These are phyloP conservation scores for Iberis pinnata DNA, from an alignment of 345 rosid genomes.

Conservation along the genomic window DNA sequence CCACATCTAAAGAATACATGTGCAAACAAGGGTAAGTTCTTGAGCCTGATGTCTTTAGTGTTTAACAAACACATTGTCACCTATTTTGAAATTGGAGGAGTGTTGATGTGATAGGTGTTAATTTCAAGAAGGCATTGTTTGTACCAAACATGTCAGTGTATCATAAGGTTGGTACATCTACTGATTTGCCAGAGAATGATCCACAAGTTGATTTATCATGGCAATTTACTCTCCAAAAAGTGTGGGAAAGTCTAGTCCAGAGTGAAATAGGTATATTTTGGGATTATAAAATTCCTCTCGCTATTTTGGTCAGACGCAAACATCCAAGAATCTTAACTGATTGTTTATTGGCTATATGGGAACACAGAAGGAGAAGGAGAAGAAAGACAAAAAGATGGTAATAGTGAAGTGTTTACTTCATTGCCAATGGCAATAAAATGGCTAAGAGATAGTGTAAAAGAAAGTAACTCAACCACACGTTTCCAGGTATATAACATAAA, in stretches of 20 bases:
- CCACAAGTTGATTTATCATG: slow-evolving; percentile 79
- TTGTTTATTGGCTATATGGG: slow-evolving; percentile 26
- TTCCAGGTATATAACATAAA: slow-evolving; percentile 49
- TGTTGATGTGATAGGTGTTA: slow-evolving; percentile 49
- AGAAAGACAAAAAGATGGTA: slow-evolving; percentile 36
- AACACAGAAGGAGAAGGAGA: slow-evolving; percentile 48
- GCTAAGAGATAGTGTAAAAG: slow-evolving; percentile 66
- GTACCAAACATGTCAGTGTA: slow-evolving; percentile 85
- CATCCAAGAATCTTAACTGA: too few species aligned
- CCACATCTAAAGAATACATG: slow-evolving; percentile 50
- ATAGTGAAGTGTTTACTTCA: slow-evolving; percentile 78
- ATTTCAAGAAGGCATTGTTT: slow-evolving; percentile 86
- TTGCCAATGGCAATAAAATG: slow-evolving; percentile 83
- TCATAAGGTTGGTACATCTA: slow-evolving; percentile 66
- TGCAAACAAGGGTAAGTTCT: slow-evolving; percentile 45
- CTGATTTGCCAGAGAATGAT: slow-evolving; percentile 43
- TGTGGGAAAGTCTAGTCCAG: slow-evolving; percentile 71
- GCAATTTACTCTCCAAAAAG: slow-evolving; percentile 76
- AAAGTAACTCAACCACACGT: slow-evolving; percentile 46
- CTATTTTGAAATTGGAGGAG: slow-evolving; percentile 11
- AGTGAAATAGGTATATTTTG: slow-evolving; percentile 39
- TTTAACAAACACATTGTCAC: too few species aligned
- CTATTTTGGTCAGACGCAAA: too few species aligned
- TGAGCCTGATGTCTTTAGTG: background rate
- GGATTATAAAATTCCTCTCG: too few species aligned